phyloP scores from a whole-genome alignment of 2,329 filamentous ascomycete species.

The Pseudopyrenochaeta lycopersici region DNA sequence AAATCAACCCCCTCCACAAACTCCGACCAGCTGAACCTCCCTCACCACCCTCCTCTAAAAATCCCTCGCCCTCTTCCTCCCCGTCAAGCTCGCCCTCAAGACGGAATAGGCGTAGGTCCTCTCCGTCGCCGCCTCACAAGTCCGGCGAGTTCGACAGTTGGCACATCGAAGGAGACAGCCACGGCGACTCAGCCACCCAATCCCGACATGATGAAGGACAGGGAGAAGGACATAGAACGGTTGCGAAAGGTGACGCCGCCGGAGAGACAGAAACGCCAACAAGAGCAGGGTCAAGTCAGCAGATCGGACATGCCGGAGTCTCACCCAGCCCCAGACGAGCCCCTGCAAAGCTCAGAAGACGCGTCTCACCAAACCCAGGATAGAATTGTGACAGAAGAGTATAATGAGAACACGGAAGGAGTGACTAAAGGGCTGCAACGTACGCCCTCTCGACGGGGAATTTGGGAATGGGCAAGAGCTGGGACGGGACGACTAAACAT shows the following conservation, averaged over 20 bases:
- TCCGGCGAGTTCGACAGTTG: conserved; percentile 46
- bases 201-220: conserved; percentile 30
- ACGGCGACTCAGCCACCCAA: conserved; percentile 35
- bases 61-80: conserved; percentile 34
- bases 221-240: conserved; percentile 34
- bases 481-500: conserved; percentile 39
- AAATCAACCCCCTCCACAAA: conserved; percentile 39
- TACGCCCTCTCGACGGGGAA: conserved; percentile 33
- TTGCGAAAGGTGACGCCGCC: conserved; percentile 33
- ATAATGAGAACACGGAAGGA: conserved; percentile 3
- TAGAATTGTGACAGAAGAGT: conserved; percentile 10
- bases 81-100: conserved; percentile 43
- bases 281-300: conserved; percentile 13
- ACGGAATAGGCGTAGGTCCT: conserved; percentile 37
- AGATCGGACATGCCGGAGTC: conserved; percentile 21
- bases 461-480: conserved; percentile 47
- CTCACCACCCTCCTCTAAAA: conserved; percentile 38
- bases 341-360: conserved; percentile 46
- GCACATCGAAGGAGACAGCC: conserved; percentile 42
- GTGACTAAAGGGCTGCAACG: conserved; percentile 14
- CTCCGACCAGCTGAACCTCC: conserved; percentile 40
- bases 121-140: conserved; percentile 48
- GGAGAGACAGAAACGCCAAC: conserved; percentile 25
- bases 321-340: conserved; percentile 43
- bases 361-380: conserved; percentile 34